Evolutionary conservation across 108 stramenopile species (phyloP).

Genomic region (Cyclotella kingstonii): DNA sequence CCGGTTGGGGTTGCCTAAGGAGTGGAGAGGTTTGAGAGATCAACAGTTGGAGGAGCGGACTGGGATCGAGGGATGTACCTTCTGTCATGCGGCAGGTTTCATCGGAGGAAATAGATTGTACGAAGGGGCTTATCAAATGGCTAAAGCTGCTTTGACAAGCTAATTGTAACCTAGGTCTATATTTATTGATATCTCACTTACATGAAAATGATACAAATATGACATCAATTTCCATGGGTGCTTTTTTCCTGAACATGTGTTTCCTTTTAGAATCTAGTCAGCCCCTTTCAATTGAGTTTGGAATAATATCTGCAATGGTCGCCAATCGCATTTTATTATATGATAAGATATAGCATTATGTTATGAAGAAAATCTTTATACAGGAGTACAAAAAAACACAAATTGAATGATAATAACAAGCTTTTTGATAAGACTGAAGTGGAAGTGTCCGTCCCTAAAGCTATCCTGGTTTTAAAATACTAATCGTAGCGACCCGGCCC

Average conservation of each 20-base stretch:
- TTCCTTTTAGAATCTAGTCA: no score
- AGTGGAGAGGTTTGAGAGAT: conserved; percentile 95
- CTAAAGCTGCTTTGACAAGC: conserved; percentile 65
- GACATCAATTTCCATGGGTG: no score
- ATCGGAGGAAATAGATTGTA: conserved; percentile 95
- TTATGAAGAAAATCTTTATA: no score
- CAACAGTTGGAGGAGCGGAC: conserved; percentile 68
- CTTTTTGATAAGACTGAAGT: background rate
- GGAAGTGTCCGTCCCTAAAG: background rate
- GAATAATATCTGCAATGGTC: no score
- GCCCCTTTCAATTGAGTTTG: no score
- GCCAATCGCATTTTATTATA: no score
- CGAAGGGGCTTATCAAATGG: conserved; percentile 95
- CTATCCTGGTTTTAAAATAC: conserved; percentile 1
- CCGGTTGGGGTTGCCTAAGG: conserved; percentile 82
- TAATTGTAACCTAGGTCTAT: no score
- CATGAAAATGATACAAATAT: no score
- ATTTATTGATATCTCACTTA: no score
- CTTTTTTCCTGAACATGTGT: no score
- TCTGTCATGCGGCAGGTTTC: conserved; percentile 97
- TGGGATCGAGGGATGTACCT: conserved; percentile 88
- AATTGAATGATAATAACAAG: no score
- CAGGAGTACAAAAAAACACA: background rate
- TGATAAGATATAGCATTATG: no score
- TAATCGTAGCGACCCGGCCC: conserved; percentile 68